A percentile compares a stretch with the other conserved stretches of the same genome.
phyloP scores from a whole-genome alignment of 495 filamentous ascomycete species.

The Aspergillus avenaceus region DNA sequence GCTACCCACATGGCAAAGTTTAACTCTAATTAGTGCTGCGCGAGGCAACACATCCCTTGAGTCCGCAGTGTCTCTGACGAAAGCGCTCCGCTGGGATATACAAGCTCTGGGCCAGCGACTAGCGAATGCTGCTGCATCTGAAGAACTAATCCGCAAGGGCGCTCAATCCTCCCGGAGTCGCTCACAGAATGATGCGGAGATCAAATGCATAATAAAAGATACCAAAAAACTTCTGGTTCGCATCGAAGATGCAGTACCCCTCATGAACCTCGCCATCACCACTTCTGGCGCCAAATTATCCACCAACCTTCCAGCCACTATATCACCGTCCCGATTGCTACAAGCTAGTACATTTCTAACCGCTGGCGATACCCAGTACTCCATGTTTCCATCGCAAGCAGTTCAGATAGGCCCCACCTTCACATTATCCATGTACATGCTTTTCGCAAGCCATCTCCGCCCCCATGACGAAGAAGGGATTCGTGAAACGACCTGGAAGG shows the following conservation, averaged over 20 bases:
- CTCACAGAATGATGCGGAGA: constrained; percentile 51
- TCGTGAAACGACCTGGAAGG: constrained; percentile 88
- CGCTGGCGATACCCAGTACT: constrained; percentile 82
- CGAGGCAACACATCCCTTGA: constrained; percentile 94
- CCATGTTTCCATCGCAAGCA: constrained; percentile 53
- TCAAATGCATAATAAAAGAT: constrained; percentile 66
- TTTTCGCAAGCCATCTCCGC: constrained; percentile 77
- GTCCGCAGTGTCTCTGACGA: constrained; percentile 81
- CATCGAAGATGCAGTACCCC: constrained; percentile 90
- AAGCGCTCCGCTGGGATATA: constrained; percentile 83
- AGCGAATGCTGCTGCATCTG: constrained; percentile 61
- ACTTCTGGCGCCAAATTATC: constrained; percentile 88
- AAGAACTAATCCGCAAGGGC: constrained; percentile 53
- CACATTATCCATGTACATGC: constrained; percentile 91
- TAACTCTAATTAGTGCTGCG: constrained; percentile 56
- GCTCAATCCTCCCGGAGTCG: constrained; percentile 46
- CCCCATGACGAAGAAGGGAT: constrained; percentile 58
- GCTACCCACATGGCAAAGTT: not conserved
- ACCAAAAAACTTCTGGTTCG: constrained; percentile 71
- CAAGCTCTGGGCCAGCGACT: constrained; percentile 77
- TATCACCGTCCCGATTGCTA: constrained; percentile 86
- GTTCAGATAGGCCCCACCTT: constrained; percentile 89
- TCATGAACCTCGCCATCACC: constrained; percentile 92
- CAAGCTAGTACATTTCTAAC: constrained; percentile 93
- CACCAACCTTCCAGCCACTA: constrained; percentile 69